Conservation (phyloP, 192 early-diverging fungal genomes). For the Backusella circina region DNA sequence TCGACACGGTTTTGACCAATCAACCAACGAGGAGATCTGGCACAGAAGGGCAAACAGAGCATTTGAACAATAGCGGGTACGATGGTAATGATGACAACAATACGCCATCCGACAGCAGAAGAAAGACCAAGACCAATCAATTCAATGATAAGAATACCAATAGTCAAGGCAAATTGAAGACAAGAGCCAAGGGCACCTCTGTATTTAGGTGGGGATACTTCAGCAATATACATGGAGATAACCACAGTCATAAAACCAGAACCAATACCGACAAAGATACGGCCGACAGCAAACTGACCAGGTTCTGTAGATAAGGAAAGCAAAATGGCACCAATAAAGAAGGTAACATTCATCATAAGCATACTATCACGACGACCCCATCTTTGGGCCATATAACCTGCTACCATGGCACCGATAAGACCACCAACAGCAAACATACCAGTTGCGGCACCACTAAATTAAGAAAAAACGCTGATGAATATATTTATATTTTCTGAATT, state of each 20-base stretch:
- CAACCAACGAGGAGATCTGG: slow-evolving; percentile 67
- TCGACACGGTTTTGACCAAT: slow-evolving; percentile 46
- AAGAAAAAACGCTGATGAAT: too few relatives aligned
- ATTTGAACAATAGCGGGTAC: slow-evolving; percentile 55
- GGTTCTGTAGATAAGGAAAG: slow-evolving; percentile 27
- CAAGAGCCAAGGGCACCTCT: slow-evolving; percentile 48
- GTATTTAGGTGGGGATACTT: slow-evolving; percentile 40
- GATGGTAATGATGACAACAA: slow-evolving; percentile 44
- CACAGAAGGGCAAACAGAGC: slow-evolving; percentile 54
- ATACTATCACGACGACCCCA: slow-evolving; percentile 61
- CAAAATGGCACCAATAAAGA: slow-evolving; percentile 37
- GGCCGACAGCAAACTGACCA: slow-evolving; percentile 36
- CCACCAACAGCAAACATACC: slow-evolving; percentile 61
- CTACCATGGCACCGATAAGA: slow-evolving; percentile 60
- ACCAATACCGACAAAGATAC: slow-evolving; percentile 52
- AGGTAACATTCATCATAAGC: slow-evolving; percentile 43
- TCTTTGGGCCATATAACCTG: slow-evolving; percentile 51
- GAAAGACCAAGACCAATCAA: slow-evolving; percentile 35
- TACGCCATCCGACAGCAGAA: slow-evolving; percentile 42
- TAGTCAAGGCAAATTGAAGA: slow-evolving; percentile 51
- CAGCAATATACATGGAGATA: slow-evolving; percentile 54
- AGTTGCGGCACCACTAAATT: slow-evolving; percentile 43
- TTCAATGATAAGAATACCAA: slow-evolving; percentile 51
- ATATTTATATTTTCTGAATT: slow-evolving; percentile 25
- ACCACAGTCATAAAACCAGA: slow-evolving; percentile 52